Evolutionary conservation across 1,284 basidiomycete genomes (phyloP), one percentile per base, ranked within the genome.

Genomic region (Xerocomus nothofagi): DNA sequence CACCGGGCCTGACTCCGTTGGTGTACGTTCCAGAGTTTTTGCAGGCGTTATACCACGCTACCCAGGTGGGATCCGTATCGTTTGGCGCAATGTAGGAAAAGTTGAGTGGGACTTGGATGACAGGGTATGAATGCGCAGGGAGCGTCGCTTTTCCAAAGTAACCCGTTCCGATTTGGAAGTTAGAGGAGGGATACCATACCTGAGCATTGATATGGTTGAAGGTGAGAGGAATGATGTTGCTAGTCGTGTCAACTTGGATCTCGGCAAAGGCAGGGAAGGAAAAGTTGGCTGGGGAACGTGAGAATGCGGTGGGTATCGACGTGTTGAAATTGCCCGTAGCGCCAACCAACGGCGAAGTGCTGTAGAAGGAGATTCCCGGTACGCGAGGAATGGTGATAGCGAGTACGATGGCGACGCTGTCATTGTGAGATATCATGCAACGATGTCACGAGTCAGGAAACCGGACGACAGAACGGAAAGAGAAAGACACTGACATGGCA

Each of bases 31-130:
- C 77, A 39, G 67, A 71, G 71, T 82, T 91, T 71, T 75, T 79
- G 74, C 92, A 94, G 7, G 81, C 86, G 54, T 86, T 75, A 68
- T 94, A 91, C 81, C 88, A 88, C 55, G 84, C 82, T 24, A 67
- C 68, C 91, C 91, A 95, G 26, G 92, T 93, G 33, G 76, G 73
- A 69, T 95, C 92, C 2, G 84, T 81, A 41, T 79, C 76, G 64
- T 95, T 94, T n/a, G 79, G 72, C 0, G 86, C 88, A n/a, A 81
- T 54, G 64, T 93, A 94, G 0, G 82, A 81, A 68, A 94, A 93
- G 57, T 85, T 86, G 45, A 95, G 71, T 1, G 91, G 91, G 17
- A 95, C 56, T 36, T 77, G 65, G 30, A 94, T 72, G 30, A 80
- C 65, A 6, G 80, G 75, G 61, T 84, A 83, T 27, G 69, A 47